phyloP scores from a whole-genome alignment of 2,329 filamentous ascomycete genomes.

The Ophiosphaerella herpotricha region DNA sequence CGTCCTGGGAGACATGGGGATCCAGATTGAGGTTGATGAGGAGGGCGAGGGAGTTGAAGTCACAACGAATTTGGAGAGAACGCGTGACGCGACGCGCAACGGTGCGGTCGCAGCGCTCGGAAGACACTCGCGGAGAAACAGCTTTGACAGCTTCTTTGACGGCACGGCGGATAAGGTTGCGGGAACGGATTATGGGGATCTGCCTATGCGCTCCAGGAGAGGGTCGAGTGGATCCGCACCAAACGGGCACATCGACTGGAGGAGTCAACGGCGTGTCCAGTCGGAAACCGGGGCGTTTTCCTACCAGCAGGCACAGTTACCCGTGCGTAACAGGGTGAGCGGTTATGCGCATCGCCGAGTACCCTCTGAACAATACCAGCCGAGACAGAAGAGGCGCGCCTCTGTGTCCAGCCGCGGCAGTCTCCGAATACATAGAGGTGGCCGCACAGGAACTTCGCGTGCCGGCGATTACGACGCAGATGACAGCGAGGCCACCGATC shows the following conservation, averaged over 20 bases:
- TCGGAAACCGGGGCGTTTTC: constrained; percentile 33
- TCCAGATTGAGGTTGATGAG: constrained; percentile 68
- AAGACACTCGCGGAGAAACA: constrained; percentile 52
- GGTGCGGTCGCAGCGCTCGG: constrained; percentile 26
- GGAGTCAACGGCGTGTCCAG: constrained; percentile 21
- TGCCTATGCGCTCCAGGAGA: constrained; percentile 22
- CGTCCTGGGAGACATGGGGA: constrained; percentile 61
- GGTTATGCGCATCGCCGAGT: constrained; percentile 20
- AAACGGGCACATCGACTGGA: constrained; percentile 11
- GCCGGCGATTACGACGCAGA: constrained; percentile 27
- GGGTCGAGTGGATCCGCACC: constrained; percentile 15
- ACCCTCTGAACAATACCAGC: constrained; percentile 23
- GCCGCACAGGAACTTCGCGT: constrained; percentile 12
- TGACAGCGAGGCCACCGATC: constrained; percentile 38
- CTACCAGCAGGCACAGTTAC: constrained; percentile 26
- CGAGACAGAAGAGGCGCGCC: constrained; percentile 27
- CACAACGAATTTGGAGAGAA: constrained; percentile 37
- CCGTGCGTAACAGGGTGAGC: constrained; percentile 32
- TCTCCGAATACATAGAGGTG: constrained; percentile 35
- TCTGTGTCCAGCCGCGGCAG: constrained; percentile 46
- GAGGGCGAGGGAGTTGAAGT: constrained; percentile 47
- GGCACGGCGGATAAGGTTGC: constrained; percentile 58
- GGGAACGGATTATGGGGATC: constrained; percentile 36
- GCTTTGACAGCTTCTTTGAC: constrained; percentile 65
- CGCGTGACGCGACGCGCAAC: constrained; percentile 26